These are phyloP conservation scores for Arabidopsis lyrata DNA, from an alignment of 441 rosid genomes.

Conservation along the genomic window DNA sequence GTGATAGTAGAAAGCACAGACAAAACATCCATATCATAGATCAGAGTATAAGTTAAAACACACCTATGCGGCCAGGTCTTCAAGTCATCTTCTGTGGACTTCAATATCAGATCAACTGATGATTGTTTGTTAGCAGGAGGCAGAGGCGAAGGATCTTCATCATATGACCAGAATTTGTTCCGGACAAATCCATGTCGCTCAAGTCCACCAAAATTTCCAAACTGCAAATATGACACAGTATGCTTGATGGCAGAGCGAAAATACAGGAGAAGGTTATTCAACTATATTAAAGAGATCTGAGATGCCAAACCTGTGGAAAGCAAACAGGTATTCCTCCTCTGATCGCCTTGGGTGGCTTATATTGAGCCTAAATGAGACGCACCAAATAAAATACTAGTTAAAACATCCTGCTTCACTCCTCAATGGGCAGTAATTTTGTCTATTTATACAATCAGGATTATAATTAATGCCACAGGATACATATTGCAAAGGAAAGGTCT, in stretches of 20 bases:
- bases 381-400: not conserved
- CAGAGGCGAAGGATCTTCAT: conserved; percentile 67
- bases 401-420: not conserved
- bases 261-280: not conserved
- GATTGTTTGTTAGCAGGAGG: conserved; percentile 59
- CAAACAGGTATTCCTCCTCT: conserved; percentile 71
- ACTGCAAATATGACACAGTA: conserved; percentile 46
- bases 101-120: conserved; percentile 63
- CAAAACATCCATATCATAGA: not conserved
- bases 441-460: not conserved
- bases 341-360: conserved; percentile 62
- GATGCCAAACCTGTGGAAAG: conserved; percentile 66
- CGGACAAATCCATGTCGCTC: conserved; percentile 75
- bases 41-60: conserved; percentile 30
- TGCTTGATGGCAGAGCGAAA: conserved; percentile 6
- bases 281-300: conserved; percentile 13
- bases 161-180: conserved; percentile 64
- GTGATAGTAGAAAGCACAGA: not conserved
- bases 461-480: not conserved
- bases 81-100: conserved; percentile 63
- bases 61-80: conserved; percentile 73
- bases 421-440: not conserved
- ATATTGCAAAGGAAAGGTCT: conserved; percentile 6
- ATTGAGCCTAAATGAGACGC: conserved; percentile 51
- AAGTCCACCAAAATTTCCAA: conserved; percentile 64